A percentile compares a stretch with the other conserved stretches of the same genome.
These are phyloP conservation scores for Fusarium sp. DNA, from an alignment of 2,329 filamentous ascomycete genomes.

Conservation along the genomic window DNA sequence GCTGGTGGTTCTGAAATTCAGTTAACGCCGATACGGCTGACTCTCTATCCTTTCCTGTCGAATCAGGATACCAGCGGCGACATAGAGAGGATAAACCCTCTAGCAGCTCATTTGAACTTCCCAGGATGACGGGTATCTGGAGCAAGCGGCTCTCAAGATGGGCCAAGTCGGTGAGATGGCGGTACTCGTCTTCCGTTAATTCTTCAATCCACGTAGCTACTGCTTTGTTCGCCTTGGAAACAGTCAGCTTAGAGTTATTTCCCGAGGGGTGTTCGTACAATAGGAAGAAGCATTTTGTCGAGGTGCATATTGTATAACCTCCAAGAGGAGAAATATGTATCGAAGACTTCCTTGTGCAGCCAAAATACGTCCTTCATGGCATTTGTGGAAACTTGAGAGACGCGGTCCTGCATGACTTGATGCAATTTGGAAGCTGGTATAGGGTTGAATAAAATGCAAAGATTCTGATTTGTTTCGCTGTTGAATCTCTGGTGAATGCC, in stretches of 20 bases:
- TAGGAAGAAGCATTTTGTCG: not conserved
- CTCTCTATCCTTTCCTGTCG: fast-evolving
- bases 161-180: not conserved
- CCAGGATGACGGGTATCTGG: not conserved
- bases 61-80: not conserved
- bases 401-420: not conserved
- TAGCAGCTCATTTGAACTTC: not conserved
- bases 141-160: not conserved
- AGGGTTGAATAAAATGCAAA: not conserved
- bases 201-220: not conserved
- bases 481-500: not conserved
- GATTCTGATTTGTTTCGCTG: not conserved
- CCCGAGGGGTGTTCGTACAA: not conserved
- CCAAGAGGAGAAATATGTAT: not conserved
- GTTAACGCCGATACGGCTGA: not conserved
- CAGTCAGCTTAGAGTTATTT: not conserved
- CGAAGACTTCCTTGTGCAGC: not conserved
- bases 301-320: not conserved
- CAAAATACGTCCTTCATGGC: not conserved
- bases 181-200: not conserved
- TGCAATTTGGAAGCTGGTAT: not conserved
- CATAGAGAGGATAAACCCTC: not conserved
- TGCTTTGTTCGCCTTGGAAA: not conserved
- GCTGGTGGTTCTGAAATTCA: not conserved
- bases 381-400: not conserved